These are phyloP conservation scores for Cicer arietinum DNA, from an alignment of 306 rosid genomes.

Conservation along the genomic window DNA sequence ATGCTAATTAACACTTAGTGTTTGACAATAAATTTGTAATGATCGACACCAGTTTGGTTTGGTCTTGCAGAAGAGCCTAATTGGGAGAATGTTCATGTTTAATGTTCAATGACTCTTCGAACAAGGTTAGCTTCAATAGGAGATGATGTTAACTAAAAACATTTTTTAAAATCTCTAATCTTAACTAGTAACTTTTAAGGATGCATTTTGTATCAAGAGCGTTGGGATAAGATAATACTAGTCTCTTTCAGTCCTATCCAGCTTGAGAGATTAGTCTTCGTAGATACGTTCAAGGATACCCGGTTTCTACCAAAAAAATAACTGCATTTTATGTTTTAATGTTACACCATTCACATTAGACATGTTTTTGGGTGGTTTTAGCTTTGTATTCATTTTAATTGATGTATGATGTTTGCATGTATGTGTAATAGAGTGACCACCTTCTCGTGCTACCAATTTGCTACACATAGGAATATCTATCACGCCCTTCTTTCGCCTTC, in stretches of 20 bases:
- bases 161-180: neutral
- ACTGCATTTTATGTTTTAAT: neutral
- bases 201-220: neutral
- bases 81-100: neutral
- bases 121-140: neutral
- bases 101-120: neutral
- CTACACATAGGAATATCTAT: neutral
- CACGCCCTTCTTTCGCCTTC: neutral
- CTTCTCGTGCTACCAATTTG: neutral
- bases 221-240: neutral
- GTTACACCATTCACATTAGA: neutral
- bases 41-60: neutral
- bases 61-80: neutral
- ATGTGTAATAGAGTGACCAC: neutral
- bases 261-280: neutral
- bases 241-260: neutral
- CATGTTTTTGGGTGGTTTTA: neutral
- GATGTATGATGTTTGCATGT: constrained; percentile 1
- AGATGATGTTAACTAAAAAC: neutral
- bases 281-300: neutral
- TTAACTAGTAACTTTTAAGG: neutral
- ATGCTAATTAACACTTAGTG: neutral
- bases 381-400: neutral
- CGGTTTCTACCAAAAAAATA: neutral
- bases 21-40: neutral